Evolutionary conservation across 495 filamentous ascomycete genomes (phyloP).

Genomic region (Aspergillus bertholletiae): DNA sequence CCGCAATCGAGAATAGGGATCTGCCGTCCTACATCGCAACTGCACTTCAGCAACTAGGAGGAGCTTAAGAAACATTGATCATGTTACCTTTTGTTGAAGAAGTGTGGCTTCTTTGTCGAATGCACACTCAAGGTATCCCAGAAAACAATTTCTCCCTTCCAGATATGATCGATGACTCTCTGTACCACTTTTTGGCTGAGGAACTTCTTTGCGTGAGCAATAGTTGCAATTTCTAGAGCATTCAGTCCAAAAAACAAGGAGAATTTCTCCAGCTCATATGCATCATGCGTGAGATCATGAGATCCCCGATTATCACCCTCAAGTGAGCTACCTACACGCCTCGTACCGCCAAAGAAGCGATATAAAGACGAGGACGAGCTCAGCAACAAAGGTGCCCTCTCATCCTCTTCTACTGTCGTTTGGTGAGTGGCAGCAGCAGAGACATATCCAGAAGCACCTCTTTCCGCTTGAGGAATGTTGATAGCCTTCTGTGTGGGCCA

Average conservation of each 20-base stretch:
- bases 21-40: conserved; percentile 50
- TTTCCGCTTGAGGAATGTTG: conserved; percentile 23
- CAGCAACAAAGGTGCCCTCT: conserved; percentile 30
- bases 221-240: conserved; percentile 84
- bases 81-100: conserved; percentile 66
- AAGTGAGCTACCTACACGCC: conserved; percentile 8
- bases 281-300: conserved; percentile 9
- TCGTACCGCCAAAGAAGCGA: conserved; percentile 18
- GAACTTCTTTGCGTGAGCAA: conserved; percentile 88
- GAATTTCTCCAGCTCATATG: conserved; percentile 52
- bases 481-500: conserved; percentile 14
- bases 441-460: conserved; percentile 16
- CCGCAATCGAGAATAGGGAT: conserved; percentile 78
- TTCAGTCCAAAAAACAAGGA: conserved; percentile 73
- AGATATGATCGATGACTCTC: conserved; percentile 82
- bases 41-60: conserved; percentile 4
- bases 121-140: conserved; percentile 79
- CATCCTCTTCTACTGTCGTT: conserved; percentile 7
- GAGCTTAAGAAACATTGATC: not conserved
- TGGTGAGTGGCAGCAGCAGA: conserved; percentile 4
- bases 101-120: conserved; percentile 73
- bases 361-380: conserved; percentile 26
- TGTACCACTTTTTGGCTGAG: conserved; percentile 83
- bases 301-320: conserved; percentile 5
- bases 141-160: conserved; percentile 89